These are phyloP conservation scores for Penicillium sp. DNA, from an alignment of 2,329 filamentous ascomycete species.

Conservation along the genomic window DNA sequence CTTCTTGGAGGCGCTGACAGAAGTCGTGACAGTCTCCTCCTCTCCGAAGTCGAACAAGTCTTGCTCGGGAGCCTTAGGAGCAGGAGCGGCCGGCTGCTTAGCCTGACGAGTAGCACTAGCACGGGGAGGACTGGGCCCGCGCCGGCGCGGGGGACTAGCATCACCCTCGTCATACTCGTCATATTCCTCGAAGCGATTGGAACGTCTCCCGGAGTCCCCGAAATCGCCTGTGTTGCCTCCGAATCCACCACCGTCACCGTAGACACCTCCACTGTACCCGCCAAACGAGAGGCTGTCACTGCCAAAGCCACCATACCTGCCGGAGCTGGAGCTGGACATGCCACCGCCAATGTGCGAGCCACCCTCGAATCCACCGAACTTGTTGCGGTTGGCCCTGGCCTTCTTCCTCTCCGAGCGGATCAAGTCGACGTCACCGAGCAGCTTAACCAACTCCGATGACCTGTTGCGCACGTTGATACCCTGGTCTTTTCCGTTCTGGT, in stretches of 20 bases:
- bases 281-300: constrained; percentile 62
- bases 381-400: constrained; percentile 77
- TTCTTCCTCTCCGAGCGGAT: constrained; percentile 67
- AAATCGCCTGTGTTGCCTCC: constrained; percentile 43
- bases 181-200: constrained; percentile 87
- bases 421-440: constrained; percentile 63
- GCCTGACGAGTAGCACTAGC: no score
- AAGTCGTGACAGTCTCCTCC: constrained; percentile 52
- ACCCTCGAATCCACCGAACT: constrained; percentile 90
- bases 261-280: constrained; percentile 66
- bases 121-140: no score
- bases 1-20: no score
- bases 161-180: constrained; percentile 84
- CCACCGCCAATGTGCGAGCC: constrained; percentile 55
- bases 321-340: constrained; percentile 46
- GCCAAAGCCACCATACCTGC: constrained; percentile 82
- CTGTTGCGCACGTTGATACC: constrained; percentile 95
- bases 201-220: constrained; percentile 52
- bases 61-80: no score
- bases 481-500: constrained; percentile 94
- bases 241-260: constrained; percentile 34
- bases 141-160: constrained; percentile 45
- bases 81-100: no score
- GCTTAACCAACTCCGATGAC: constrained; percentile 86
- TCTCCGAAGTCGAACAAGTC: constrained; percentile 87